These are phyloP conservation scores for Rutstroemia sp. DNA, from an alignment of 2,329 filamentous ascomycete species.

Conservation along the genomic window DNA sequence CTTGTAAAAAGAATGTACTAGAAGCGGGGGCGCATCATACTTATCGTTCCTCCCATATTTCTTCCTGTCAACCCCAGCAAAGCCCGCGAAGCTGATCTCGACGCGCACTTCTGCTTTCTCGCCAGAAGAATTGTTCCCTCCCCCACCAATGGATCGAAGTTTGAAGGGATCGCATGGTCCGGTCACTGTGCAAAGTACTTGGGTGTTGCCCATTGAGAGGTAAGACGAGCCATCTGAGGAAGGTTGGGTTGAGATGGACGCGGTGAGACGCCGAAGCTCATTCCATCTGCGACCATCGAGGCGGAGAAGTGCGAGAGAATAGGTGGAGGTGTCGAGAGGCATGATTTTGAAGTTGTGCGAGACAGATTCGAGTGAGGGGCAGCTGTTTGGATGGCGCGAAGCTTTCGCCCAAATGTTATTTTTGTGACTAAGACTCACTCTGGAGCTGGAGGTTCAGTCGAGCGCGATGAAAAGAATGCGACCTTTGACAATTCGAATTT, in stretches of 20 bases:
- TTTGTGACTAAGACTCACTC: neutral
- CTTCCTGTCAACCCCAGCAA: constrained; percentile 80
- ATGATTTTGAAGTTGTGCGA: constrained; percentile 31
- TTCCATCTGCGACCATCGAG: constrained; percentile 91
- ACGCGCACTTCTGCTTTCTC: constrained; percentile 65
- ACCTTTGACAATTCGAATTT: neutral
- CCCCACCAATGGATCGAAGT: constrained; percentile 32
- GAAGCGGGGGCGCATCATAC: constrained; percentile 39
- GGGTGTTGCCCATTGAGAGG: constrained; percentile 95
- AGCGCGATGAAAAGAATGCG: neutral
- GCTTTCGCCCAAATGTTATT: neutral
- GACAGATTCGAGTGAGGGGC: neutral
- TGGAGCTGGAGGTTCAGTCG: no score
- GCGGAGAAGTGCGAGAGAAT: constrained; percentile 76
- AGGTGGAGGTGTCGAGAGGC: constrained; percentile 92
- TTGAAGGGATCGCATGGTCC: constrained; percentile 65
- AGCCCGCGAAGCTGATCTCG: constrained; percentile 78
- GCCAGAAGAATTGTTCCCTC: constrained; percentile 31
- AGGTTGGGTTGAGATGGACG: constrained; percentile 85
- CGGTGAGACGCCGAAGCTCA: constrained; percentile 81
- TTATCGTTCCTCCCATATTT: constrained; percentile 69
- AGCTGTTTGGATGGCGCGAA: neutral
- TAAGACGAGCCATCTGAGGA: constrained; percentile 90
- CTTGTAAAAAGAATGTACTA: neutral
- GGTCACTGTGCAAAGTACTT: constrained; percentile 86